Evolutionary conservation across 805 yeast genomes (phyloP), one percentile per base, ranked within the genome.

Genomic region (Candida methanosorbosa): DNA sequence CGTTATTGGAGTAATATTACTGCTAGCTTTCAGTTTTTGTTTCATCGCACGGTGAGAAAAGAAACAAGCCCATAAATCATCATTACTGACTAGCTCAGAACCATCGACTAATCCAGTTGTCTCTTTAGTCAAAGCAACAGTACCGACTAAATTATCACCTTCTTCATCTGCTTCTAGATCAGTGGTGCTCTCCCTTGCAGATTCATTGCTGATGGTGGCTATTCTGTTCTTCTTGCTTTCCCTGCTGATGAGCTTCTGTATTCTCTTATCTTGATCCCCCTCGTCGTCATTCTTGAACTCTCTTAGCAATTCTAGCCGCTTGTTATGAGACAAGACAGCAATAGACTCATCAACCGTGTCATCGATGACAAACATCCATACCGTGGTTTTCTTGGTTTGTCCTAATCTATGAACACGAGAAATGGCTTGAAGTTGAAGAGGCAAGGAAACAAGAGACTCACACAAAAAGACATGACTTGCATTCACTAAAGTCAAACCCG

Each of bases 371-470:
- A 90, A 87, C 73, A 82, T 80, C 96, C 97, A 92, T 2, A 90
- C 94, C 1, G 78, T 81, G 0, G 98, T 92, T 13, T 73, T 76
- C 29, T 68, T 63, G 3, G 67, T 70, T 56, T 92, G 98, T 0
- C 98, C 98, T 50, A 90, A 88, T 42, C 98, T 64, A 52, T 90
- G 95, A 29, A 92, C 77, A 42, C 98, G 70, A 33, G 94, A 84
- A 35, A 88, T 81, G 0, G 97, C 97, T 53, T 90, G 98, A 13
- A 85, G 53, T 46, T 92, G 97, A 32, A 87, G 65, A 2, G 95
- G 81, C 1, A 88, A 75, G 48, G 87, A 87, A 13, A 92, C 80
- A 38, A 92, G 65, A 1, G 98, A 97, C 58, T 92, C 98, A 54
- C 97, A 83, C 5, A 92, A 55, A 41, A 88, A 81, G 0, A 92